These are phyloP conservation scores for Saxophila tyrrhenica DNA, from an alignment of 495 filamentous ascomycete species.

Conservation along the genomic window DNA sequence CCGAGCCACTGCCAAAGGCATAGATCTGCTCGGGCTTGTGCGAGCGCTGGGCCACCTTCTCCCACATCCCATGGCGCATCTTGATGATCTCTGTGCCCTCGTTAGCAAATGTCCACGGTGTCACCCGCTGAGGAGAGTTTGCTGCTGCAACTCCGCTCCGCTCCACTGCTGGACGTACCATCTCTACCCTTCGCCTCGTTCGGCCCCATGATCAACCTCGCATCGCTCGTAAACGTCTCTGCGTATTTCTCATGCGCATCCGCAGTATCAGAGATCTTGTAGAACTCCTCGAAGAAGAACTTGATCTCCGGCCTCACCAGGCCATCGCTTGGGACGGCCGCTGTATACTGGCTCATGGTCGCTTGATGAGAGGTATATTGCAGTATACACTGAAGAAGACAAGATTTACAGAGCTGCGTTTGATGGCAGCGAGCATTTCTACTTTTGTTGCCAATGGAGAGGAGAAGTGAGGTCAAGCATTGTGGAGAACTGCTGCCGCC, in stretches of 20 bases:
- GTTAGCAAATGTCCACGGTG: neutral
- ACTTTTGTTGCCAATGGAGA: neutral
- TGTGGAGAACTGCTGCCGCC: neutral
- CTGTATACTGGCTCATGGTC: constrained; percentile 17
- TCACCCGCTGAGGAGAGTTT: neutral
- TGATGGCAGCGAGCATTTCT: neutral
- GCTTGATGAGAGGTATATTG: no score
- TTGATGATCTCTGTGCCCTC: constrained; percentile 39
- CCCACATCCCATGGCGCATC: constrained; percentile 47
- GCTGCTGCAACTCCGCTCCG: neutral
- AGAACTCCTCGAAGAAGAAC: constrained; percentile 47
- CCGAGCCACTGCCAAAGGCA: constrained; percentile 34
- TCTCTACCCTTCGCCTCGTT: constrained; percentile 39
- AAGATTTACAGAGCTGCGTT: neutral
- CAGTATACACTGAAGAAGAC: neutral
- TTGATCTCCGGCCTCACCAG: constrained; percentile 23
- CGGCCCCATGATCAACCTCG: constrained; percentile 46
- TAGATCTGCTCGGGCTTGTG: constrained; percentile 44
- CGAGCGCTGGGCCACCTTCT: constrained; percentile 38
- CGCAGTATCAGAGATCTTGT: constrained; percentile 45
- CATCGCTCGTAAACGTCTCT: constrained; percentile 42
- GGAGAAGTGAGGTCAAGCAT: neutral
- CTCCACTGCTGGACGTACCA: constrained; percentile 32
- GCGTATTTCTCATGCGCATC: constrained; percentile 46
- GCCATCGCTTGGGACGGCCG: constrained; percentile 5